Base-by-base conservation (phyloP, 139 green algal genomes). In the Limnomonas spitsbergensis region DNA sequence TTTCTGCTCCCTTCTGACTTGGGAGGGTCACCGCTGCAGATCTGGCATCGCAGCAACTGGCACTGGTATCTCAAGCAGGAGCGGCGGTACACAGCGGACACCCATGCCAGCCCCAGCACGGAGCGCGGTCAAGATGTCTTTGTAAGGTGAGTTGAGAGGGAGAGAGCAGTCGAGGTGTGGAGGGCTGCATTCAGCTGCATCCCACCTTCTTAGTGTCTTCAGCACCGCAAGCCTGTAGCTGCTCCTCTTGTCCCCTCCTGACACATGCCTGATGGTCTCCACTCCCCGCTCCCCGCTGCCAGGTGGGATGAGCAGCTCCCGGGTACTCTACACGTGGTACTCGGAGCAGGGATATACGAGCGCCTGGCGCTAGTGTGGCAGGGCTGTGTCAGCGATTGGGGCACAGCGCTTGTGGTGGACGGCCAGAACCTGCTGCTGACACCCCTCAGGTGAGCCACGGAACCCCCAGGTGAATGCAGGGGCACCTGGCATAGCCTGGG, bases 41-140 rank as follows among this genome's bases (percentile, higher is more conserved):
- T 98, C 29, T 99, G 95, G 95, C 87, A 90, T 70, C 89, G 95
- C 38, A 87, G 77, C 84, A 99, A 99, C 89, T 98, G 95, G 91
- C 93, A 97, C 69, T 99, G 95, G 95, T 96, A 98, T 82, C 81
- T 96, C 0, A 98, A 98, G 83, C 78, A 79, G 29, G 92, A 97
- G 87, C 71, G 80, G 35, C 67, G 73, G 0, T 91, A 82, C 70
- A 0, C 38, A 61, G 47, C 47, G 20, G 47, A 20, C 47, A 29
- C 47, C 20, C 47, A 61, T 61, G 47, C 47, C 20, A 61, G 47
- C 47, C 20, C 14, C 20, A 61, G n/a, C n/a, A n/a, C n/a, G n/a
- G n/a, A n/a, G n/a, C n/a, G n/a, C n/a, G n/a, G n/a, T n/a, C n/a
- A n/a, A n/a, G n/a, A n/a, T n/a, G n/a, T n/a, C n/a, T n/a, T n/a